Base-by-base conservation (phyloP, 2,329 filamentous ascomycete genomes). In the Ilyonectria sp. region DNA sequence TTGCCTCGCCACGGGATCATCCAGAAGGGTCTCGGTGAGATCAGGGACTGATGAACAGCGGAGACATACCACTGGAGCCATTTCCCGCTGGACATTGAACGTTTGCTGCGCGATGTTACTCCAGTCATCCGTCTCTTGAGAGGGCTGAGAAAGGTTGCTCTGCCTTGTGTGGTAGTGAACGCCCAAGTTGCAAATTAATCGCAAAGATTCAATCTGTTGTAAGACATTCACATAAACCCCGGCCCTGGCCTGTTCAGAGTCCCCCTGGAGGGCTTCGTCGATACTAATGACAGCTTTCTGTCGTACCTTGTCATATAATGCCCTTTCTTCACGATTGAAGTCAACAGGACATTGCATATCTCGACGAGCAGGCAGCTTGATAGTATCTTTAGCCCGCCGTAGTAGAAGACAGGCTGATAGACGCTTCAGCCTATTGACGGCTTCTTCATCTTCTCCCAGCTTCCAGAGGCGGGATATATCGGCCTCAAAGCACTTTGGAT, bases 151-250 rank as follows among this genome's bases (percentile, higher is more conserved):
- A 2, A 26, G 9, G 2, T 69, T 66, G 11, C 74, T 71, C 10
- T 82, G 76, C n/a, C 80, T 73, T 4, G 61, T 60, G 3, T 75
- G 72, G 31, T 85, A 85, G n/a, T 78, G 71, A 0, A 83, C 57
- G 0, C 86, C 85, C 1, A 86, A 71, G 50, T 86, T 82, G 40
- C 86, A 87, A 3, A 86, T 74, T 17, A 85, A 74, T 1, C 85
- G 76, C 62, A 87, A 71, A 0, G 78, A 75, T 31, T 87, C 82
- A 33, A 87, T 84, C 47, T 80, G 78, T 63, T 85, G 81, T 1
- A 87, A 67, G 1, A 82, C 80, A 49, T 84, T 86, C 10, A 82
- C 75, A 52, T 80, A 85, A 0, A 75, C 66, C 0, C 70, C 70
- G 0, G 63, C 33, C 0, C 64, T 67, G 1, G 65, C 50, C 0